Evolutionary conservation across 257 asterid species (phyloP).

Genomic region (Lithospermum erythrorhizon): DNA sequence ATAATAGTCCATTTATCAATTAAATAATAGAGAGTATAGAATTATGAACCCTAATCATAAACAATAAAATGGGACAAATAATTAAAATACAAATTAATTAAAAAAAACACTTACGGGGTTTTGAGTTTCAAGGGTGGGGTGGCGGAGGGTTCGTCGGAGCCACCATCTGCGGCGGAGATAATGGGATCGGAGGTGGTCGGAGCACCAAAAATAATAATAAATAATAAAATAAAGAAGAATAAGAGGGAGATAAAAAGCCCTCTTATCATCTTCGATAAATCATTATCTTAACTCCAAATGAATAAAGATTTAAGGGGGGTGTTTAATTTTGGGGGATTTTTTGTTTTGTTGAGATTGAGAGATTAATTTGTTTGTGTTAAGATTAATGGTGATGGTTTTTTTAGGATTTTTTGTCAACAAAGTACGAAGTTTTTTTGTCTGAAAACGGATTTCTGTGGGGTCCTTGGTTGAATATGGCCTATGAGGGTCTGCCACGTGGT

Average conservation of each 20-base stretch:
- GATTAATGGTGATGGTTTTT: not conserved
- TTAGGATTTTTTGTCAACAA: not conserved
- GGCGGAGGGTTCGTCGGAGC: constrained; percentile 9
- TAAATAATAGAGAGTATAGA: not conserved
- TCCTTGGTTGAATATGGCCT: not conserved
- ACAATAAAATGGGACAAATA: not conserved
- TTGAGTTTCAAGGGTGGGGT: constrained; percentile 30
- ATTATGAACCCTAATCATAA: not conserved
- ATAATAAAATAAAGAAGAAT: constrained; percentile 29
- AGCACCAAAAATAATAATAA: constrained; percentile 40
- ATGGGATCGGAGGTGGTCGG: constrained; percentile 29
- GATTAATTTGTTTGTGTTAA: too few relatives aligned
- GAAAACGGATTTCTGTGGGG: not conserved
- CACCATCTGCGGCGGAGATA: constrained; percentile 6
- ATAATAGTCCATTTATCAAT: too few relatives aligned
- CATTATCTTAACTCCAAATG: not conserved
- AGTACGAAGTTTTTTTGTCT: not conserved
- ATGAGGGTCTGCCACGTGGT: not conserved
- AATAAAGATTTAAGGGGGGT: not conserved
- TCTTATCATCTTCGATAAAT: constrained; percentile 26
- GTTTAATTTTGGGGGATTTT: not conserved
- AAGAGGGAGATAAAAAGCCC: constrained; percentile 29
- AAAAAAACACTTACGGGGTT: constrained; percentile 36
- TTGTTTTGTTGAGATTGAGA: too few relatives aligned
- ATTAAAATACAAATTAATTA: not conserved